These are phyloP conservation scores for Anastatica hierochuntica DNA, from an alignment of 345 rosid species.

Conservation along the genomic window DNA sequence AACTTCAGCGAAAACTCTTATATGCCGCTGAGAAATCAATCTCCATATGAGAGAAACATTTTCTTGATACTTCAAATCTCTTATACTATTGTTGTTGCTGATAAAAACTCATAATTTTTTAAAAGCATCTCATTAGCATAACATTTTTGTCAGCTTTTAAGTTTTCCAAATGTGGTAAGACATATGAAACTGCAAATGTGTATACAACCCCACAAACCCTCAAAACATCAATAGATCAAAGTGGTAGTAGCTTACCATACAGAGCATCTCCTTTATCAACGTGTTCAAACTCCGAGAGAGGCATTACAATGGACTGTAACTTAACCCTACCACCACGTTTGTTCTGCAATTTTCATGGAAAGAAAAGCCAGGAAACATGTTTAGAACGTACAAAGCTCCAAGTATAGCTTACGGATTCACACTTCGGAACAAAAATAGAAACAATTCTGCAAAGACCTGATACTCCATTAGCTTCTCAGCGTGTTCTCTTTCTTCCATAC, in stretches of 20 bases:
- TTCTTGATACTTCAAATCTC: not conserved
- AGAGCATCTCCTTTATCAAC: slow-evolving; percentile 90
- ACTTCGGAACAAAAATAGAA: no score
- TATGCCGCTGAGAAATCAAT: not conserved
- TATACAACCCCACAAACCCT: no score
- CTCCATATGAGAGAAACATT: not conserved
- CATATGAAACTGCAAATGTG: not conserved
- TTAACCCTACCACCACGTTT: slow-evolving; percentile 83
- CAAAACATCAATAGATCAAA: not conserved
- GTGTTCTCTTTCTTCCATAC: slow-evolving; percentile 85
- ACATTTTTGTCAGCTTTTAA: not conserved
- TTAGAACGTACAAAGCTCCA: not conserved
- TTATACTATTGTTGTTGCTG: not conserved
- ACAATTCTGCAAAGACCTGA: slow-evolving; percentile 40
- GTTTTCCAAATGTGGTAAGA: not conserved
- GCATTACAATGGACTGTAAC: slow-evolving; percentile 57
- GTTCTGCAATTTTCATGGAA: slow-evolving; percentile 40
- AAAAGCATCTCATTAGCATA: not conserved
- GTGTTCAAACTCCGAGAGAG: slow-evolving; percentile 75
- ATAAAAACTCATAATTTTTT: not conserved
- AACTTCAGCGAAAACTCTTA: not conserved
- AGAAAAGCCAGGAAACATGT: not conserved
- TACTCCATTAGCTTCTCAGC: slow-evolving; percentile 92
- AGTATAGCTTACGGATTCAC: no score
- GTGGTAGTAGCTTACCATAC: slow-evolving; percentile 43